Evolutionary conservation across 2,329 filamentous ascomycete species (phyloP), one percentile per base, ranked within the genome.

Genomic region (Trichoderma atrobrunneum): DNA sequence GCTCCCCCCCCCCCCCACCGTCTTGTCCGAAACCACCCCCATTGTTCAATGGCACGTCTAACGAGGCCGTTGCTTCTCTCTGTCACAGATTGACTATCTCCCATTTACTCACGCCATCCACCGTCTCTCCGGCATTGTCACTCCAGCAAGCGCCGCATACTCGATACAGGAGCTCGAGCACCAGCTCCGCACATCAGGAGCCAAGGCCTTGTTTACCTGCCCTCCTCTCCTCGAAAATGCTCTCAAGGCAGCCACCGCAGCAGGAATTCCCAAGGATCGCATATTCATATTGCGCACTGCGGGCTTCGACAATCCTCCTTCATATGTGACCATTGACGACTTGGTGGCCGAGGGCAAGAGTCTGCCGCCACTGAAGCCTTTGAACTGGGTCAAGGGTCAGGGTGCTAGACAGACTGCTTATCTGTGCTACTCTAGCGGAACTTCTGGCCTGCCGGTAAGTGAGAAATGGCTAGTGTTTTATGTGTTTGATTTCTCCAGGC

Each of bases 371-470:
- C 79, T 92, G 26, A 85, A 88, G 72, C 81, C 85, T 6, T 79
- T 92, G 77, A 84, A 84, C 36, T 93, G 91, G 90, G 77, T 81
- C 56, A 85, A 86, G 72, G 91, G 92, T 0, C 89, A 93, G 75
- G 91, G 90, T 3, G 87, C 87, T 43, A 88, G 88, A 69, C 90
- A 91, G 76, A 89, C 89, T 7, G 91, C 93, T 0, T 95, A 92
- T 78, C 84, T 97, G 59, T 94, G 92, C 82, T 95, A 93, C 79
- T 94, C 91, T 0, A 93, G 90, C 78, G 93, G 93, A 24, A 95
- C 93, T 1, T 94, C 92, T 12, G 93, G 93, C 3, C 82, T 95
- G 48, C 93, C 93, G 18, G 91, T 92, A 84, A 77, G 85, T 75
- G 36, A 24, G 18, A 39, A 11, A 26, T n/a, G 10, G 7, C n/a